Percentiles rank a stretch among this genome's conserved stretches.
These are phyloP conservation scores for Fusarium globosum DNA, from an alignment of 2,329 filamentous ascomycete species.

Conservation along the genomic window DNA sequence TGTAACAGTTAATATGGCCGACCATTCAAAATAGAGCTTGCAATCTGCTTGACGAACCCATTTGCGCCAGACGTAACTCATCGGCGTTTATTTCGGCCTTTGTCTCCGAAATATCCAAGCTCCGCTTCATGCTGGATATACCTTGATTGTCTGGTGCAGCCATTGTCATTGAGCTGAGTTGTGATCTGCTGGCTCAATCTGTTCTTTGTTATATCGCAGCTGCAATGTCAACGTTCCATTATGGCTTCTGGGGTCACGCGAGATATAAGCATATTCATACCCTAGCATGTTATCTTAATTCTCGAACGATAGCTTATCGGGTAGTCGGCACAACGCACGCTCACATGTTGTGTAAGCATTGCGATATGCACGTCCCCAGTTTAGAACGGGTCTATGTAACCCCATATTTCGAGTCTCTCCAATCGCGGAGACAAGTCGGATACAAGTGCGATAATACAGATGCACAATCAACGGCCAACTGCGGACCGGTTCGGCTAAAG, in stretches of 20 bases:
- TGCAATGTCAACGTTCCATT: background rate
- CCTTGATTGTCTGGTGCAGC: background rate
- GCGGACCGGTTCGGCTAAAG: background rate
- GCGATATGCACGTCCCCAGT: background rate
- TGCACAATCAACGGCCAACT: background rate
- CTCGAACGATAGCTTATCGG: conserved; percentile 1
- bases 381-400: background rate
- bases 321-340: background rate
- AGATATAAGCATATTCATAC: background rate
- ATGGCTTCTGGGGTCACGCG: background rate
- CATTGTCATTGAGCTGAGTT: background rate
- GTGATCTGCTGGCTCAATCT: background rate
- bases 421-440: background rate
- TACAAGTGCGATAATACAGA: background rate
- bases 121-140: background rate
- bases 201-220: background rate
- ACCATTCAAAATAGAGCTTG: background rate
- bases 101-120: background rate
- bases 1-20: background rate
- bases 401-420: background rate
- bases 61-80: background rate
- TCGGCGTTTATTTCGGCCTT: background rate
- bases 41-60: background rate
- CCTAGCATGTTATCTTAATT: background rate
- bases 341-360: background rate